These are phyloP conservation scores for Lathyrus sativus DNA, from an alignment of 306 rosid genomes.

Conservation along the genomic window DNA sequence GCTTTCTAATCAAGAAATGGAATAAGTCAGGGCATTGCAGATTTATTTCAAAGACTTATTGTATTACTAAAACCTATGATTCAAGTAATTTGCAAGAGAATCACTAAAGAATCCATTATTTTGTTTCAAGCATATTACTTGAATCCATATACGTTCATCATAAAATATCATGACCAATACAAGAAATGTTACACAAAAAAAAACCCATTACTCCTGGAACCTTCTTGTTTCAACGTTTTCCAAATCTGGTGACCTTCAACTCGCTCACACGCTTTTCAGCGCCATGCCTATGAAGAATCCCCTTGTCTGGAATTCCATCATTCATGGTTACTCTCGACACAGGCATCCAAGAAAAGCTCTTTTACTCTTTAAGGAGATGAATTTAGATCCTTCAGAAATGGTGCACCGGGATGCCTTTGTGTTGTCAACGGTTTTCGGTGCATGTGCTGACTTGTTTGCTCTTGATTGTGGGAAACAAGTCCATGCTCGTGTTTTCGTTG, in stretches of 20 bases:
- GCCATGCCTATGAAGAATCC: too few species aligned
- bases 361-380: constrained; percentile 61
- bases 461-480: too few species aligned
- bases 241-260: constrained; percentile 53
- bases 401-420: constrained; percentile 48
- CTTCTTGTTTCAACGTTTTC: constrained; percentile 55
- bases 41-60: too few species aligned
- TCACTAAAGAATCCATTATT: too few species aligned
- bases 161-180: too few species aligned
- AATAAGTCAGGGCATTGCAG: too few species aligned
- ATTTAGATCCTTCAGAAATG: constrained; percentile 45
- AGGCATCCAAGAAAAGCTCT: constrained; percentile 58
- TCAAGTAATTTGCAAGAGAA: too few species aligned
- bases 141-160: too few species aligned
- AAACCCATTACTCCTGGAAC: constrained; percentile 65
- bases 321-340: constrained; percentile 59
- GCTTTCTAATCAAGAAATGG: too few species aligned
- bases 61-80: too few species aligned
- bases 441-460: constrained; percentile 62
- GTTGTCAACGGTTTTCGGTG: constrained; percentile 62
- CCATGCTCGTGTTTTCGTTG: constrained; percentile 65
- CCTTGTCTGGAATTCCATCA: constrained; percentile 70
- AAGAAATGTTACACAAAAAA: too few species aligned
- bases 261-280: constrained; percentile 54
- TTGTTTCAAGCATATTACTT: too few species aligned